phyloP scores from a whole-genome alignment of 805 yeast species.

The Saccharomyces paradoxus region DNA sequence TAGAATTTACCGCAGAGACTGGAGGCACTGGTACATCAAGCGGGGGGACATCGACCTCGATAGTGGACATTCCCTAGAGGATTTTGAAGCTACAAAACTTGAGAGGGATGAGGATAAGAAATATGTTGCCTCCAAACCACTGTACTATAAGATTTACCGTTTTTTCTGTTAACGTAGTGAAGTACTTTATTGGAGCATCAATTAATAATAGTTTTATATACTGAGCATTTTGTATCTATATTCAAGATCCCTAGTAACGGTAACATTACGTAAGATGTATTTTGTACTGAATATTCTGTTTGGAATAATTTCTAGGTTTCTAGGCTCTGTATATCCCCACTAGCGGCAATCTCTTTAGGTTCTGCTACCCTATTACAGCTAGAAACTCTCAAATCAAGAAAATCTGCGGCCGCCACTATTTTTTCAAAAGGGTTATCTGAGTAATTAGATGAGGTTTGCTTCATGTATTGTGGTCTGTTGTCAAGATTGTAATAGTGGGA shows the following conservation, averaged over 20 bases:
- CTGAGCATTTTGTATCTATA: neutral
- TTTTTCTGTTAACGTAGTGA: conserved; percentile 27
- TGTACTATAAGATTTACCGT: conserved; percentile 26
- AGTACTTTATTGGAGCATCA: neutral
- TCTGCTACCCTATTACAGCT: neutral
- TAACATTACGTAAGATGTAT: neutral
- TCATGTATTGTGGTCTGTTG: too few species aligned
- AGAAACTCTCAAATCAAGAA: neutral
- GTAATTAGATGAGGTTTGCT: neutral
- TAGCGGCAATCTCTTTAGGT: neutral
- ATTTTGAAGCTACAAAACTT: conserved; percentile 37
- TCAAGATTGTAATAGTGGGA: too few species aligned
- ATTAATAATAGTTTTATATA: neutral
- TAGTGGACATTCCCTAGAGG: conserved; percentile 44
- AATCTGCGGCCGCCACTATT: neutral
- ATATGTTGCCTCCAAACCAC: conserved; percentile 21
- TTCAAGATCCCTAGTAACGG: neutral
- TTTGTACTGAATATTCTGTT: neutral
- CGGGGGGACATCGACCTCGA: conserved; percentile 47
- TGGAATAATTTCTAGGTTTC: neutral
- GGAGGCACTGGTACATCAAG: conserved; percentile 30
- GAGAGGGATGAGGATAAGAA: conserved; percentile 31
- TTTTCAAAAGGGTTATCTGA: neutral
- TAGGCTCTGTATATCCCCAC: neutral
- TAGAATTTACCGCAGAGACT: conserved; percentile 35